Evolutionary conservation across 768 basidiomycete genomes (phyloP).

Genomic region (Hortiboletus flavorubellus): DNA sequence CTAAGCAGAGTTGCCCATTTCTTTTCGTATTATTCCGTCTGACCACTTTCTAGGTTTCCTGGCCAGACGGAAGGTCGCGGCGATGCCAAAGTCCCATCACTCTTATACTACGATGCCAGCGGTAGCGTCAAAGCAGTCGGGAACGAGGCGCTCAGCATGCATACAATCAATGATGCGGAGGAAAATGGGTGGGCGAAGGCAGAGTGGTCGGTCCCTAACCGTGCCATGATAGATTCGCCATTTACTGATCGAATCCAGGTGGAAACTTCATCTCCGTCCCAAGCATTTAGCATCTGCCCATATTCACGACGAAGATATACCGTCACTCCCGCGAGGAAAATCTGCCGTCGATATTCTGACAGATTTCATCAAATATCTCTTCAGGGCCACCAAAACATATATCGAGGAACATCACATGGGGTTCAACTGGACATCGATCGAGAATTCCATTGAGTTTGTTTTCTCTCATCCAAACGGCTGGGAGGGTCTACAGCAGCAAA

Average conservation of each 20-base stretch:
- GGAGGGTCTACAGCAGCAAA: conserved; percentile 23
- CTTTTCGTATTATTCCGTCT: neutral
- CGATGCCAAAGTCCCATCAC: conserved; percentile 3
- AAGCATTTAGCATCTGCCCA: neutral
- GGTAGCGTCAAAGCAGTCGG: conserved; percentile 1
- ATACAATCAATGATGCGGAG: neutral
- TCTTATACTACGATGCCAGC: neutral
- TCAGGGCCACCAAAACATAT: neutral
- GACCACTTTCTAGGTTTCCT: neutral
- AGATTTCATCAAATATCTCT: conserved; percentile 24
- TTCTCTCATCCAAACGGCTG: conserved; percentile 30
- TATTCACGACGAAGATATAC: neutral
- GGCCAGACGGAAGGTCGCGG: neutral
- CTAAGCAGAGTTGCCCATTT: neutral
- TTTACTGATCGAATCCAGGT: neutral
- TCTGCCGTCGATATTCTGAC: conserved; percentile 16
- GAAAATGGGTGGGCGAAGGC: neutral
- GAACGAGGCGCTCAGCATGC: neutral
- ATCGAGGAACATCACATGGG: conserved; percentile 14
- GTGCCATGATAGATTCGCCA: too few species aligned
- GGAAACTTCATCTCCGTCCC: conserved; percentile 1
- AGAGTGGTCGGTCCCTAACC: neutral
- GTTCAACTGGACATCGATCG: conserved; percentile 6
- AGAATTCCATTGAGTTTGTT: conserved; percentile 17
- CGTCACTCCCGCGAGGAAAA: conserved; percentile 2